Conservation (phyloP, 164 flowering plant genomes). For the Santalum album region DNA sequence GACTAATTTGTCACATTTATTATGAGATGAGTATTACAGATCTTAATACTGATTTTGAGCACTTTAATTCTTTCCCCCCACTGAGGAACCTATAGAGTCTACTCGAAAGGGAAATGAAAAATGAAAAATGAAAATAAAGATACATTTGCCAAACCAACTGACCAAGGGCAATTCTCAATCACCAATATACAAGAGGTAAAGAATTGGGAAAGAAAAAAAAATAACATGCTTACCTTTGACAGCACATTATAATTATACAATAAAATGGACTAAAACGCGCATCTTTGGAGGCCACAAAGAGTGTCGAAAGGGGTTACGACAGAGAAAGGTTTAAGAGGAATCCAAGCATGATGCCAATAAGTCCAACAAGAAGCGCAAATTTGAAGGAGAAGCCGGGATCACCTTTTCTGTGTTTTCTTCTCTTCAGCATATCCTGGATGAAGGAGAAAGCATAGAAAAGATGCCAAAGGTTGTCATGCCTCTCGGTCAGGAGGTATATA, state of each 20-base stretch:
- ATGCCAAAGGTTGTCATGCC: background rate
- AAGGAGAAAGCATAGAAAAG: background rate
- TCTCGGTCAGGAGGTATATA: background rate
- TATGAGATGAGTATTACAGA: too few species aligned
- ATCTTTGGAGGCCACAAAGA: background rate
- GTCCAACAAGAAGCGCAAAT: slow-evolving; percentile 54
- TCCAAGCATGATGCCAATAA: slow-evolving; percentile 61
- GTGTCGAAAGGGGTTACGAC: slow-evolving; percentile 32
- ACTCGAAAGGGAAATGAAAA: too few species aligned
- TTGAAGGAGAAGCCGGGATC: slow-evolving; percentile 52
- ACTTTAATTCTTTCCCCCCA: too few species aligned
- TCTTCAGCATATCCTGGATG: slow-evolving; percentile 50
- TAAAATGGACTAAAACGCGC: slow-evolving; percentile 2
- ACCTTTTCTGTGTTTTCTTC: slow-evolving; percentile 32
- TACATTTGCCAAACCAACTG: too few species aligned
- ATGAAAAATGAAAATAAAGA: too few species aligned
- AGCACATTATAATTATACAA: slow-evolving; percentile 11
- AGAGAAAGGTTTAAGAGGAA: slow-evolving; percentile 48
- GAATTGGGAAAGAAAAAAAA: background rate
- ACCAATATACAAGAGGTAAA: background rate
- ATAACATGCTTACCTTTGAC: background rate
- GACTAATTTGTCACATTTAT: too few species aligned
- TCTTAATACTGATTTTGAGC: too few species aligned
- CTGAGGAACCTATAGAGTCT: too few species aligned
- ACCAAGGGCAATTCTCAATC: background rate